A percentile compares a stretch with the other conserved stretches of the same genome.
These are phyloP conservation scores for Fraxinus ornus DNA, from an alignment of 305 asterid genomes.

Conservation along the genomic window DNA sequence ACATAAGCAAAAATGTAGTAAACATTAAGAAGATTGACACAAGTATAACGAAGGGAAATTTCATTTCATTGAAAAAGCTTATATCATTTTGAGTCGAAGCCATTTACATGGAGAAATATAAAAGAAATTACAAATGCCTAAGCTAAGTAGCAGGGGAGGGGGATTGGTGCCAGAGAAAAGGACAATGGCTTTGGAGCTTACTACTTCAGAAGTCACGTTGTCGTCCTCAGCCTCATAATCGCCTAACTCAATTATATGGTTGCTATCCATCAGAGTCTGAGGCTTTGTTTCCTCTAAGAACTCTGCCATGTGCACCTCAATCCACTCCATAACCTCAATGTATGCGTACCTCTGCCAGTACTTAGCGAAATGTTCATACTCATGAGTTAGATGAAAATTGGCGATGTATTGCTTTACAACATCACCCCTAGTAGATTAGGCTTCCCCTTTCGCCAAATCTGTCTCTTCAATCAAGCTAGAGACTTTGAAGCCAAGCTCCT, in stretches of 20 bases:
- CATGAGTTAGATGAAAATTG: not conserved
- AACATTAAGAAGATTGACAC: not conserved
- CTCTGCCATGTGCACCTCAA: not conserved
- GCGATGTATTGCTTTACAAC: not conserved
- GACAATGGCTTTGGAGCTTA: not conserved
- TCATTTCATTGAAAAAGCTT: not conserved
- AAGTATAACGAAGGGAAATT: not conserved
- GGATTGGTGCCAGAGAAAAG: not conserved
- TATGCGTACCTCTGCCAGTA: not conserved
- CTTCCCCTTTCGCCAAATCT: not conserved
- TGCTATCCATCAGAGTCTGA: not conserved
- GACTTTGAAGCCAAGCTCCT: not conserved
- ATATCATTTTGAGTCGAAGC: not conserved
- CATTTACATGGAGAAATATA: not conserved
- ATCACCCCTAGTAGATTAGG: not conserved
- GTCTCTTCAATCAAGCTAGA: no score
- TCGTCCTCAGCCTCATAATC: not conserved
- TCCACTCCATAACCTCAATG: not conserved
- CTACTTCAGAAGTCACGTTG: no score
- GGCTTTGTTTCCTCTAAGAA: not conserved
- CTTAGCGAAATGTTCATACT: not conserved
- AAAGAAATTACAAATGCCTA: not conserved
- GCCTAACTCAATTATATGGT: not conserved
- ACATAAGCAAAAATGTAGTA: not conserved
- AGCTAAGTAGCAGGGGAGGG: not conserved